phyloP scores from a whole-genome alignment of 306 rosid genomes.

The Corylus americana region DNA sequence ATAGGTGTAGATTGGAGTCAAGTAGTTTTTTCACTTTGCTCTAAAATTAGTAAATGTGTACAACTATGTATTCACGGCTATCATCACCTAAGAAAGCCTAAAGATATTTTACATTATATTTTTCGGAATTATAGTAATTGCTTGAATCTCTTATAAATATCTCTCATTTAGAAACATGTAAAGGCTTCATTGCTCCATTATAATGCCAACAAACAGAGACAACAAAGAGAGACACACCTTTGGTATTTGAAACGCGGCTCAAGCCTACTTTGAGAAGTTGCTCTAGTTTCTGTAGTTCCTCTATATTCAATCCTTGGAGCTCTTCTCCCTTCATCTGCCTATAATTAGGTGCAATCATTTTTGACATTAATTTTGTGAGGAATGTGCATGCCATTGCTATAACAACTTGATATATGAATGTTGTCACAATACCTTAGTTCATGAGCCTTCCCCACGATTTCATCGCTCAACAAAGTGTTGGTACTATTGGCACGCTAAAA shows the following conservation, averaged over 20 bases:
- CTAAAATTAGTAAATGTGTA: no score
- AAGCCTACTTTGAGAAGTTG: conserved; percentile 16
- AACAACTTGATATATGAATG: background rate
- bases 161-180: background rate
- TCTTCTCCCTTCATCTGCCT: conserved; percentile 43
- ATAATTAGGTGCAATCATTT: conserved; percentile 1
- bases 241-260: conserved; percentile 11
- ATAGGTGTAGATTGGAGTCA: no score
- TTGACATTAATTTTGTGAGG: background rate
- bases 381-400: background rate
- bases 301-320: conserved; percentile 23
- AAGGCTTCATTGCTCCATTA: background rate
- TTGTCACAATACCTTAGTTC: conserved; percentile 30
- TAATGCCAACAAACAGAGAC: background rate
- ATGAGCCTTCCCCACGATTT: conserved; percentile 29
- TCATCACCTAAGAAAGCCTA: no score
- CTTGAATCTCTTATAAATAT: no score
- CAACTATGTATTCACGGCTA: no score
- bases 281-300: conserved; percentile 33
- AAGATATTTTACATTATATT: no score
- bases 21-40: no score
- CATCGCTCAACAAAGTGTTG: conserved; percentile 13
- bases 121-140: no score
- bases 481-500: conserved; percentile 26
- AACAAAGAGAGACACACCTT: conserved; percentile 21